A percentile compares a stretch with the other conserved stretches of the same genome.
Evolutionary conservation across 345 rosid genomes (phyloP).

Genomic region (Triadica sebifera): DNA sequence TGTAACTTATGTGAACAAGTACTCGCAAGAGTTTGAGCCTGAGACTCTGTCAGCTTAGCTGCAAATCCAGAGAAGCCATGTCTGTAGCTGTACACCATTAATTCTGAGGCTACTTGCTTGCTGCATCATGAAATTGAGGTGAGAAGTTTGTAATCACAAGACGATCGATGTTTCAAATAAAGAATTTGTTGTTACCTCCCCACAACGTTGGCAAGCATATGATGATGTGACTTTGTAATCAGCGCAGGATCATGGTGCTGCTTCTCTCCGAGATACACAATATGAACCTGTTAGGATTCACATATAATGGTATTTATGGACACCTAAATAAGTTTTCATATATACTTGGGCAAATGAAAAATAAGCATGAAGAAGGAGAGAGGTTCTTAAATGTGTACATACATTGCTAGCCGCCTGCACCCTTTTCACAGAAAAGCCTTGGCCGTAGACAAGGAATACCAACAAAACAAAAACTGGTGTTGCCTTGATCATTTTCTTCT

Average conservation of each 20-base stretch:
- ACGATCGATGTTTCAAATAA: background rate
- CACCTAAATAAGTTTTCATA: too few species aligned
- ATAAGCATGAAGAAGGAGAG: background rate
- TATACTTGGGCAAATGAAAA: too few species aligned
- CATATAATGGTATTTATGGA: background rate
- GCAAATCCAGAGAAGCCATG: slow-evolving; percentile 81
- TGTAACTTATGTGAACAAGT: slow-evolving; percentile 5
- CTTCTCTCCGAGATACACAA: slow-evolving; percentile 60
- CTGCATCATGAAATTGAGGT: slow-evolving; percentile 38
- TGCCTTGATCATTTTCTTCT: slow-evolving; percentile 15
- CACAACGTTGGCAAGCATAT: slow-evolving; percentile 52
- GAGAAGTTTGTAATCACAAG: background rate
- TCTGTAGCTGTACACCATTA: slow-evolving; percentile 66
- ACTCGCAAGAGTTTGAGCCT: slow-evolving; percentile 56
- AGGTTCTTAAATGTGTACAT: background rate
- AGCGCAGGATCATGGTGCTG: slow-evolving; percentile 40
- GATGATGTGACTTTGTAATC: slow-evolving; percentile 53
- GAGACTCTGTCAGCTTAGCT: slow-evolving; percentile 57
- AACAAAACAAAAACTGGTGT: slow-evolving; percentile 8
- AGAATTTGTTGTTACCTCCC: slow-evolving; percentile 44
- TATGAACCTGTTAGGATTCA: slow-evolving; percentile 46
- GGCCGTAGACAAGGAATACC: slow-evolving; percentile 10
- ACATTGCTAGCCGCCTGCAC: slow-evolving; percentile 27
- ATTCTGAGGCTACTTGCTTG: slow-evolving; percentile 45
- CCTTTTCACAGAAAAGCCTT: slow-evolving; percentile 4